These are phyloP conservation scores for Claviceps spartinae DNA, from an alignment of 2,329 filamentous ascomycete species.

Conservation along the genomic window DNA sequence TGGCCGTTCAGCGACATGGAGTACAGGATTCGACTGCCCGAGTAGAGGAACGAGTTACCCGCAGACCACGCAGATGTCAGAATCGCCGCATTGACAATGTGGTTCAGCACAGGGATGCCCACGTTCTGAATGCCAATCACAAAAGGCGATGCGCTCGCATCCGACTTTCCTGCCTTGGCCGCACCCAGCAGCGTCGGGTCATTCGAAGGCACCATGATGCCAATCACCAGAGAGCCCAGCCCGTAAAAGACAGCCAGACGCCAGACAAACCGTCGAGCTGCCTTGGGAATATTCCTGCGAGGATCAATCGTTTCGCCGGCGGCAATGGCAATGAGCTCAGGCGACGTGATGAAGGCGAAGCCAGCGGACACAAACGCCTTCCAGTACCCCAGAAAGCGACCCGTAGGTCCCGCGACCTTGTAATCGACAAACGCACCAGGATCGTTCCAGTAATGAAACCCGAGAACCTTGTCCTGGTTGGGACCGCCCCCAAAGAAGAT, in stretches of 20 bases:
- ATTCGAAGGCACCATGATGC: conserved; percentile 50
- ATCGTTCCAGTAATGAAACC: conserved; percentile 25
- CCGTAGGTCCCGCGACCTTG: conserved; percentile 29
- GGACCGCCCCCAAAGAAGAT: conserved; percentile 44
- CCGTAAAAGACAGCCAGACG: conserved; percentile 52
- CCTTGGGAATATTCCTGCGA: conserved; percentile 52
- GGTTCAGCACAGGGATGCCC: conserved; percentile 48
- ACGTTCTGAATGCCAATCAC: conserved; percentile 54
- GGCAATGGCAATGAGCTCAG: conserved; percentile 50
- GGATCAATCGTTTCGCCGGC: conserved; percentile 53
- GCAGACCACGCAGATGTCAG: conserved; percentile 53
- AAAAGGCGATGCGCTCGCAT: conserved; percentile 46
- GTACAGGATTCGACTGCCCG: conserved; percentile 55
- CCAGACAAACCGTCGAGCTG: conserved; percentile 46
- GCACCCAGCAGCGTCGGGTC: conserved; percentile 45
- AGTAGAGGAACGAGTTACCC: conserved; percentile 50
- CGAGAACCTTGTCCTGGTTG: conserved; percentile 32
- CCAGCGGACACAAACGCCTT: conserved; percentile 42
- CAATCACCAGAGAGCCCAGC: conserved; percentile 46
- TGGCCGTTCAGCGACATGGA: conserved; percentile 54
- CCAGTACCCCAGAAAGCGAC: conserved; percentile 46
- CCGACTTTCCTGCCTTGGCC: conserved; percentile 22
- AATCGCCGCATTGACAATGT: conserved; percentile 55
- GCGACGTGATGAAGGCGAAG: conserved; percentile 48
- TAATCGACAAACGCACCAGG: conserved; percentile 35